These are phyloP conservation scores for Backusella morwellensis DNA, from an alignment of 192 early-diverging fungal genomes.

Conservation along the genomic window DNA sequence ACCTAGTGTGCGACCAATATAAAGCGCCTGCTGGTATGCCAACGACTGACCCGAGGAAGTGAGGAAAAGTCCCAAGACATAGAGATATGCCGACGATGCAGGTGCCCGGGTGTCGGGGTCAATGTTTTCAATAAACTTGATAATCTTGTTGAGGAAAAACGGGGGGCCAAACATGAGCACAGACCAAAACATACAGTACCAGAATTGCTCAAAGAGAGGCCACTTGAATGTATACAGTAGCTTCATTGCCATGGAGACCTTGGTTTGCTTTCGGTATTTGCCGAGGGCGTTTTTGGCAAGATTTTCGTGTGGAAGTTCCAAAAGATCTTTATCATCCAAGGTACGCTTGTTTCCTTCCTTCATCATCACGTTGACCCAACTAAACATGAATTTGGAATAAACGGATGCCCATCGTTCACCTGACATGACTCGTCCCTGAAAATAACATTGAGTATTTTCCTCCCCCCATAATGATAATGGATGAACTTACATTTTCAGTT, in stretches of 20 bases:
- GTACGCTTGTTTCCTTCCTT: slow-evolving; percentile 42
- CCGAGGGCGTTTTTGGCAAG: slow-evolving; percentile 31
- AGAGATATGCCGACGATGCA: slow-evolving; percentile 45
- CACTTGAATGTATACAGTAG: slow-evolving; percentile 26
- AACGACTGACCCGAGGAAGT: slow-evolving; percentile 41
- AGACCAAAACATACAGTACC: slow-evolving; percentile 20
- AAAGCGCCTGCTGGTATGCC: slow-evolving; percentile 50
- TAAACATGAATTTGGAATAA: slow-evolving; percentile 42
- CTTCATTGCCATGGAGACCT: background rate
- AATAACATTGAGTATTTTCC: background rate
- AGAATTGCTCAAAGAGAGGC: slow-evolving; percentile 41
- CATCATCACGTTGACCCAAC: slow-evolving; percentile 54
- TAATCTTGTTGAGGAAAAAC: slow-evolving; percentile 56
- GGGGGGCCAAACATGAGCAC: slow-evolving; percentile 47
- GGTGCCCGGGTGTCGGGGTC: slow-evolving; percentile 7
- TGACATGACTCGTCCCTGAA: slow-evolving; percentile 30
- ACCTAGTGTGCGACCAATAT: slow-evolving; percentile 63
- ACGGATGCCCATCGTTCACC: slow-evolving; percentile 30
- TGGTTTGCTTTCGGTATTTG: slow-evolving; percentile 18
- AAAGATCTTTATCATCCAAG: slow-evolving; percentile 49
- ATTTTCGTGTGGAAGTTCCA: slow-evolving; percentile 47
- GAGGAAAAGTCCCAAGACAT: slow-evolving; percentile 59
- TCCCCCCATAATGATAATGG: no score
- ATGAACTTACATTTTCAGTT: slow-evolving; percentile 16
- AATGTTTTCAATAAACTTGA: slow-evolving; percentile 44